A percentile compares a stretch with the other conserved stretches of the same genome.
These are phyloP conservation scores for Globisporangium perplexum DNA, from an alignment of 352 stramenopile genomes.

Conservation along the genomic window DNA sequence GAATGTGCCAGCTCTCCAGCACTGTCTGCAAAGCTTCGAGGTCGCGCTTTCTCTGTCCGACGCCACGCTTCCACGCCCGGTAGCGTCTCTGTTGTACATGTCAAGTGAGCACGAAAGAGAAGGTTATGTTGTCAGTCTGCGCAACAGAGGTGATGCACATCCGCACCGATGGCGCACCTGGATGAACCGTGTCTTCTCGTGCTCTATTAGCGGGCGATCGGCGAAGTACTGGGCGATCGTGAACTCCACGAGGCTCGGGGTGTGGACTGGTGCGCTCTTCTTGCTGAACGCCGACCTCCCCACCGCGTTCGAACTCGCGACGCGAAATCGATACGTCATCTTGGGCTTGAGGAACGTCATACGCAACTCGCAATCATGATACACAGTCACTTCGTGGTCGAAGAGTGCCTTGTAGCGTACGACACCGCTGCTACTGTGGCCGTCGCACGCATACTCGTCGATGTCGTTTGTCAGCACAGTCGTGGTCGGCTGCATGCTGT, in stretches of 20 bases:
- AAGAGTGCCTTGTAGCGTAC: conserved; percentile 12
- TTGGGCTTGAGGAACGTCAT: conserved; percentile 50
- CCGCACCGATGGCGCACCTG: conserved; percentile 17
- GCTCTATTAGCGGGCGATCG: conserved; percentile 36
- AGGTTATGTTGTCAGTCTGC: neutral
- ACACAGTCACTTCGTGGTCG: conserved; percentile 38
- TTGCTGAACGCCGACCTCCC: conserved; percentile 32
- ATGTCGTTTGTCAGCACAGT: conserved; percentile 5
- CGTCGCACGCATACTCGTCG: conserved; percentile 11
- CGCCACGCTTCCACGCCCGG: conserved; percentile 22
- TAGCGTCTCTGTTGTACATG: conserved; percentile 17
- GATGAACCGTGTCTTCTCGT: conserved; percentile 40
- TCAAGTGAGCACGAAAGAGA: neutral
- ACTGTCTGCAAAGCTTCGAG: conserved; percentile 12
- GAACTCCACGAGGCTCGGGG: conserved; percentile 63
- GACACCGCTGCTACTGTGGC: neutral
- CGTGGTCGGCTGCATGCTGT: conserved; percentile 19
- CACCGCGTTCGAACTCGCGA: conserved; percentile 41
- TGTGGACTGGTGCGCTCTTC: conserved; percentile 25
- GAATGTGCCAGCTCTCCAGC: conserved; percentile 26
- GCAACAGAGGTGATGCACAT: neutral
- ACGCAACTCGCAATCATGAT: conserved; percentile 21
- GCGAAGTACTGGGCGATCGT: conserved; percentile 59
- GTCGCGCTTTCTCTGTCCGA: conserved; percentile 6
- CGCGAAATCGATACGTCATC: conserved; percentile 44